Evolutionary conservation across 352 stramenopile genomes (phyloP), one percentile per base, ranked within the genome.

Genomic region (Thalassiosira exigua): DNA sequence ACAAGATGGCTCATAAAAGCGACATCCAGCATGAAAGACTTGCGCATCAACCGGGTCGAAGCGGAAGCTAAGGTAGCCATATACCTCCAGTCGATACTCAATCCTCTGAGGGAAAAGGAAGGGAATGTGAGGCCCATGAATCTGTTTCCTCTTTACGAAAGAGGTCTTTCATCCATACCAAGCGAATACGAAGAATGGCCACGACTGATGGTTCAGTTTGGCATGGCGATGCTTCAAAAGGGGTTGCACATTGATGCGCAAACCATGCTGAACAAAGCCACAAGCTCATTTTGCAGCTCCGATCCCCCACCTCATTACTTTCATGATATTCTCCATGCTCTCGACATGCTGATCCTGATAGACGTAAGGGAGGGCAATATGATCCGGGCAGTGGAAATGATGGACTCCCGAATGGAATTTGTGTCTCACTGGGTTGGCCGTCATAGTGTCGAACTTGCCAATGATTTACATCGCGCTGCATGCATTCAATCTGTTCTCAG

Each of bases 121-220:
- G 14, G 36, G 36, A 44, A 4, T 3, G 17, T 32, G 52, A 60
- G 12, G 5, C 24, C 22, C n/a, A 60, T 60, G 52, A 12, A 60
- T 24, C 17, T 27, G 52, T 32, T 60, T 39, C 5, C 52, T 33
- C 52, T 60, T 12, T 60, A 60, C 17, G 52, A 60, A 60, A 5
- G 12, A 24, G 52, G 52, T 12, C 17, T 32, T 39, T 19, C 52
- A 5, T 7, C 52, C 5, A 7, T 60, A 19, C 26, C 52, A 5
- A 26, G 17, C 29, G 52, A 26, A 27, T 60, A 60, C 24, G 24
- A 32, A 7, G 52, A 60, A 32, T 39, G 19, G 52, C n/a, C 22
- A 12, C 29, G 52, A 32, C 36, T 60, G 17, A 5, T 32, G 19
- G 52, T 32, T 32, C 52, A 60, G 19, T 39, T 32, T 17, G 52